These are phyloP conservation scores for Ophiocordyceps sinensis DNA, from an alignment of 2,329 filamentous ascomycete species.

Conservation along the genomic window DNA sequence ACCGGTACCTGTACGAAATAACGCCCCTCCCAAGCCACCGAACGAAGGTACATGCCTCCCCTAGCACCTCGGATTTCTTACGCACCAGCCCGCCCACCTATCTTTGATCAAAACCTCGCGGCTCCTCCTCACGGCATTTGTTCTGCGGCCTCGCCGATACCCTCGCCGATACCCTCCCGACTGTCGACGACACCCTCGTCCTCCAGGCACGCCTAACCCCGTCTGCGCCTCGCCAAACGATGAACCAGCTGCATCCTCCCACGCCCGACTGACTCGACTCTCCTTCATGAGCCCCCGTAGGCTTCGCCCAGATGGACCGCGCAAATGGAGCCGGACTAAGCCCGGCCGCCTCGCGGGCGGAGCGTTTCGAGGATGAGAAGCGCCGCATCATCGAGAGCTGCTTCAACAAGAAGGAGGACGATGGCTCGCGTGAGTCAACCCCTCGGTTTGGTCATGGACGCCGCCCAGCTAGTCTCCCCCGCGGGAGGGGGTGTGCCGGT, in stretches of 20 bases:
- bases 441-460: neutral
- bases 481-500: neutral
- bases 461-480: neutral
- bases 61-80: too few species aligned
- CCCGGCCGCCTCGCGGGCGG: conserved; percentile 37
- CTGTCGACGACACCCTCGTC: neutral
- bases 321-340: conserved; percentile 21
- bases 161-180: neutral
- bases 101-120: too few species aligned
- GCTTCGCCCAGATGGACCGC: conserved; percentile 20
- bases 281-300: conserved; percentile 7
- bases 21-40: too few species aligned
- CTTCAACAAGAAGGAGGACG: conserved; percentile 77
- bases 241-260: conserved; percentile 3
- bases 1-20: too few species aligned
- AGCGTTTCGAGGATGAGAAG: conserved; percentile 95
- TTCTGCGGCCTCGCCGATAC: too few species aligned
- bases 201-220: neutral
- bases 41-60: too few species aligned
- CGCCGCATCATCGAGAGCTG: conserved; percentile 86
- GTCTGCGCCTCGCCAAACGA: conserved; percentile 2
- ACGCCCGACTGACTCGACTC: neutral
- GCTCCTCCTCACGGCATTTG: too few species aligned
- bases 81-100: too few species aligned
- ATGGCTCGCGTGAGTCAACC: conserved; percentile 62